These are phyloP conservation scores for Boletus rex-veris DNA, from an alignment of 768 basidiomycete genomes.

Conservation along the genomic window DNA sequence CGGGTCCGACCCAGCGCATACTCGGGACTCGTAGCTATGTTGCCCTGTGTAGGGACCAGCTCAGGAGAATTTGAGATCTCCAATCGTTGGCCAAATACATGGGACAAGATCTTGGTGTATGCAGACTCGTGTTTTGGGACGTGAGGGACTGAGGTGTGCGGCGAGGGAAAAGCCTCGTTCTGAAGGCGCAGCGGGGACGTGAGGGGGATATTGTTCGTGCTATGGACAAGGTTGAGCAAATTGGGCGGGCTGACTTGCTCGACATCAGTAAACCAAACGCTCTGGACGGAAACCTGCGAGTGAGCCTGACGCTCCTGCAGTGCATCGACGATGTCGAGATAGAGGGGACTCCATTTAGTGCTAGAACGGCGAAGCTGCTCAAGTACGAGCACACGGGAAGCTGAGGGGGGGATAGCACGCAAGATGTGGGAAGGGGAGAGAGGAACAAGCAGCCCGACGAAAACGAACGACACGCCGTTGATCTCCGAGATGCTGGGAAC, in stretches of 20 bases:
- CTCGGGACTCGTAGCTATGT: slow-evolving; percentile 85
- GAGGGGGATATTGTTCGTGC: slow-evolving; percentile 35
- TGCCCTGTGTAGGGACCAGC: slow-evolving; percentile 65
- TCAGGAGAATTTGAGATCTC: slow-evolving; percentile 84
- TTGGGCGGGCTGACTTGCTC: slow-evolving; percentile 39
- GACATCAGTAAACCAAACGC: slow-evolving; percentile 56
- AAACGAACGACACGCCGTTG: slow-evolving; percentile 61
- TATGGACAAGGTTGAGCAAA: slow-evolving; percentile 50
- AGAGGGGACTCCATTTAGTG: slow-evolving; percentile 86
- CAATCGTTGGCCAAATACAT: slow-evolving; percentile 75
- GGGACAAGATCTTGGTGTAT: slow-evolving; percentile 84
- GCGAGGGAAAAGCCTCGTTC: slow-evolving; percentile 26
- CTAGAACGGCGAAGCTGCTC: slow-evolving; percentile 76
- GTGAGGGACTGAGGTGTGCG: slow-evolving; percentile 41
- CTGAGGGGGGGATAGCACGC: slow-evolving; percentile 56
- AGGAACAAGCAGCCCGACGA: slow-evolving; percentile 67
- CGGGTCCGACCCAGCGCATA: slow-evolving; percentile 91
- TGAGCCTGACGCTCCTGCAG: slow-evolving; percentile 57
- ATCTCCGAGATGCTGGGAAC: slow-evolving; percentile 40
- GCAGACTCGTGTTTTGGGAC: slow-evolving; percentile 89
- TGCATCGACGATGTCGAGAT: slow-evolving; percentile 73
- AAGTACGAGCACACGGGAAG: slow-evolving; percentile 69
- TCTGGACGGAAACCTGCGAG: slow-evolving; percentile 53
- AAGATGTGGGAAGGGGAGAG: slow-evolving; percentile 56
- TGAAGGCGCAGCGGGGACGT: slow-evolving; percentile 51